These are phyloP conservation scores for Nepenthes alata DNA, from an alignment of 179 eudicot genomes.

Conservation along the genomic window DNA sequence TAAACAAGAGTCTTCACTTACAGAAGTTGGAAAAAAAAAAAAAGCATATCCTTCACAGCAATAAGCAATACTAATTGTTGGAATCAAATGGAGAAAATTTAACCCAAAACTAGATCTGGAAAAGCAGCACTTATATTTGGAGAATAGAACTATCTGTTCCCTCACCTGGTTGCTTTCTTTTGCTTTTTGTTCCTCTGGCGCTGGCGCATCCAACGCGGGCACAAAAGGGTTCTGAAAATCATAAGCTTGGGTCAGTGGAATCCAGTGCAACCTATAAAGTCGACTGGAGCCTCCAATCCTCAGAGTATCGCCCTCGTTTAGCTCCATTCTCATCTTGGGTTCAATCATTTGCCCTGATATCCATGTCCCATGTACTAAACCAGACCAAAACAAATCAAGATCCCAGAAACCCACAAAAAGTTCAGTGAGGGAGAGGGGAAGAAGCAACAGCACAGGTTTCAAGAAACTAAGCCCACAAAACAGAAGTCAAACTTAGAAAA, in stretches of 20 bases:
- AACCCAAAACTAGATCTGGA: too few species aligned
- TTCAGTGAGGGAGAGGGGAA: not conserved
- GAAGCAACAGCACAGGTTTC: too few species aligned
- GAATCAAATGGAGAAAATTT: too few species aligned
- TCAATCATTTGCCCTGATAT: constrained; percentile 59
- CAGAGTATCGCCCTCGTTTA: constrained; percentile 58
- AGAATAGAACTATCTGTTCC: not conserved
- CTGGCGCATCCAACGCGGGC: constrained; percentile 33
- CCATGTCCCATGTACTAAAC: constrained; percentile 89
- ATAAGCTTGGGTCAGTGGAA: constrained; percentile 55
- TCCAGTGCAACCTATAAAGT: constrained; percentile 70
- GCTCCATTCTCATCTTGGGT: constrained; percentile 37
- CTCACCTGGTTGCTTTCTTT: constrained; percentile 20
- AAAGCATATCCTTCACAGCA: too few species aligned
- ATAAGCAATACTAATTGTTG: too few species aligned
- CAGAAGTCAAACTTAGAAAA: too few species aligned
- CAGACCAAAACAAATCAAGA: constrained; percentile 15
- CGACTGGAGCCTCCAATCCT: constrained; percentile 75
- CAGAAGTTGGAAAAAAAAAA: too few species aligned
- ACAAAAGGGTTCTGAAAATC: constrained; percentile 49
- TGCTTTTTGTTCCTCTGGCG: constrained; percentile 23
- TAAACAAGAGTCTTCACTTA: too few species aligned
- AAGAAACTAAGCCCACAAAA: too few species aligned
- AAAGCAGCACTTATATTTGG: not conserved
- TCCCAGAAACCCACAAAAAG: constrained; percentile 7